Evolutionary conservation across 2,329 filamentous ascomycete species (phyloP).

Genomic region (Huntiella omanensis): DNA sequence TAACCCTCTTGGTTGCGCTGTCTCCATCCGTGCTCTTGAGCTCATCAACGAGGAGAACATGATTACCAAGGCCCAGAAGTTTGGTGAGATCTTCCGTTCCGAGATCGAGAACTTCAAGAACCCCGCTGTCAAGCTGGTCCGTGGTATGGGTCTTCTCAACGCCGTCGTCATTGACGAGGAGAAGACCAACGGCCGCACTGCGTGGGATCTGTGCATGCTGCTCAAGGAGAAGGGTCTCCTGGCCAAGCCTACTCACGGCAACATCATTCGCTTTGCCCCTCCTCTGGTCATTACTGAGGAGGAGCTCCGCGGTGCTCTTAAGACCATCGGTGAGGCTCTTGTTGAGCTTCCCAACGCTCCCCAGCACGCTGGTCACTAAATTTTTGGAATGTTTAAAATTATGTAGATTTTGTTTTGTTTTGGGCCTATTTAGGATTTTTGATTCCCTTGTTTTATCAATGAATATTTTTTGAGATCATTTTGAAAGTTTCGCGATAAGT

Average conservation of each 20-base stretch:
- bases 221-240: conserved; percentile 89
- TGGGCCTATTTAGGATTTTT: not conserved
- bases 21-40: conserved; percentile 88
- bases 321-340: conserved; percentile 66
- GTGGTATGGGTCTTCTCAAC: conserved; percentile 88
- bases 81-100: conserved; percentile 70
- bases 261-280: conserved; percentile 95
- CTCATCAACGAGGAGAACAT: conserved; percentile 83
- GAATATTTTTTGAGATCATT: not conserved
- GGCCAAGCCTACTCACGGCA: conserved; percentile 95
- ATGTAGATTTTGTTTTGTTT: not conserved
- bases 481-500: too few species aligned
- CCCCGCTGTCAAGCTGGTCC: conserved; percentile 62
- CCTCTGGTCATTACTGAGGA: conserved; percentile 85
- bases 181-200: conserved; percentile 65
- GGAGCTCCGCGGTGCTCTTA: conserved; percentile 59
- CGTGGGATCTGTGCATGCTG: conserved; percentile 92
- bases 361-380: conserved; percentile 20
- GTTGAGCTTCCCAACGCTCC: conserved; percentile 52
- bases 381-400: not conserved
- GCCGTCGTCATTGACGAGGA: conserved; percentile 89
- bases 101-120: conserved; percentile 57
- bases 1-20: conserved; percentile 86
- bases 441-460: not conserved
- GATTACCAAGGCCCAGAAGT: conserved; percentile 58